Conservation (phyloP, 2,329 filamentous ascomycete species). For the Karstenula rhodostoma region DNA sequence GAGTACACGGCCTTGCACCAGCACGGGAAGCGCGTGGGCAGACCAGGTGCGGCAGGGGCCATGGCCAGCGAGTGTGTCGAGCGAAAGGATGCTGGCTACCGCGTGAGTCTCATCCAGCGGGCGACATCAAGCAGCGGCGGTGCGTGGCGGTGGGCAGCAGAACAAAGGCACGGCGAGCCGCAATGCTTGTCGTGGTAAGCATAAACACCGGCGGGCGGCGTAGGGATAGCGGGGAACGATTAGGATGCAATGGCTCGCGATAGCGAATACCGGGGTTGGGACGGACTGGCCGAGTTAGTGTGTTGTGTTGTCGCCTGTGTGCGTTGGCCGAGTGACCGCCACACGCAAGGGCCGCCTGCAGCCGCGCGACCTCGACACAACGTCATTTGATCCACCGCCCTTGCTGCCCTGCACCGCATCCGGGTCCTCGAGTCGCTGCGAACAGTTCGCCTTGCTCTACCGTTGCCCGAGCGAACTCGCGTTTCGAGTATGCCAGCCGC, state of each 20-base stretch:
- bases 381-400: neutral
- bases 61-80: slow-evolving; percentile 39
- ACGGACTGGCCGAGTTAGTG: neutral
- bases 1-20: slow-evolving; percentile 93
- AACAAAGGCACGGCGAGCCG: neutral
- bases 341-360: neutral
- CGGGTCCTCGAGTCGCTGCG: neutral
- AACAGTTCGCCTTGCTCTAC: neutral
- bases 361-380: neutral
- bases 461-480: neutral
- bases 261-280: slow-evolving; percentile 2
- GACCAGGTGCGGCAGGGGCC: slow-evolving; percentile 56
- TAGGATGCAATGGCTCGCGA: slow-evolving; percentile 2
- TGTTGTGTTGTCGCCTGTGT: neutral
- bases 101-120: slow-evolving; percentile 1
- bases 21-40: slow-evolving; percentile 85
- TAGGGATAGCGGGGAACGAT: slow-evolving; percentile 7
- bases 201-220: too few species aligned
- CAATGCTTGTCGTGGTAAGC: neutral
- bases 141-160: neutral
- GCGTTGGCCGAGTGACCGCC: neutral
- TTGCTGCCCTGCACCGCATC: neutral
- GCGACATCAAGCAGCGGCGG: neutral
- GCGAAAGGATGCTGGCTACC: slow-evolving; percentile 5
- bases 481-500: neutral